Conservation (phyloP, 2,329 filamentous ascomycete species). For the Fusarium sambucinum region DNA sequence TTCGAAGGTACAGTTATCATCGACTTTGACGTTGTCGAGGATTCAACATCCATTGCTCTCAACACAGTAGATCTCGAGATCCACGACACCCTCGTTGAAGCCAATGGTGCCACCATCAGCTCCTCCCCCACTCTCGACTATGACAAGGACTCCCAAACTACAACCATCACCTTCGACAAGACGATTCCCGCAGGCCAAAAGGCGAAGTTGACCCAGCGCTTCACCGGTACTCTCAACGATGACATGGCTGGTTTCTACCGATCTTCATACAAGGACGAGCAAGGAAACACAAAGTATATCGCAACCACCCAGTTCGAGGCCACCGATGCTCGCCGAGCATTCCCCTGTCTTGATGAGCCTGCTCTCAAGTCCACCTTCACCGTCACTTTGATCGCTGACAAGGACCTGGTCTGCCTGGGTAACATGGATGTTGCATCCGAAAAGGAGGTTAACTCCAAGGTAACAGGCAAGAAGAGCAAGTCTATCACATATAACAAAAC, state of each 20-base stretch:
- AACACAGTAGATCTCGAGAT: slow-evolving; percentile 91
- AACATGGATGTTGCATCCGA: slow-evolving; percentile 96
- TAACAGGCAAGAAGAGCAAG: slow-evolving; percentile 74
- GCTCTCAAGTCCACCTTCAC: slow-evolving; percentile 93
- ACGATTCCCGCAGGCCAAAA: slow-evolving; percentile 79
- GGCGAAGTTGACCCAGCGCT: slow-evolving; percentile 71
- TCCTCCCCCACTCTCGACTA: slow-evolving; percentile 68
- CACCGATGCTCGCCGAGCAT: slow-evolving; percentile 90
- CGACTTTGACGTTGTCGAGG: slow-evolving; percentile 86
- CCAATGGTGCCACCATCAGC: slow-evolving; percentile 61
- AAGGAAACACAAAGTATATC: slow-evolving; percentile 84
- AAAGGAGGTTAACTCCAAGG: slow-evolving; percentile 75
- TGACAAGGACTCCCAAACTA: slow-evolving; percentile 83
- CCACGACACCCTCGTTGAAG: slow-evolving; percentile 67
- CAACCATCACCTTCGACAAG: slow-evolving; percentile 82
- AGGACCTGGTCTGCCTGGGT: slow-evolving; percentile 89
- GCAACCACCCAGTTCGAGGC: slow-evolving; percentile 97
- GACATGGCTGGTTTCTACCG: slow-evolving; percentile 99
- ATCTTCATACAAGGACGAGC: slow-evolving; percentile 87
- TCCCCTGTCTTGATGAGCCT: slow-evolving; percentile 97
- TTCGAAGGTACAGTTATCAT: slow-evolving; percentile 88
- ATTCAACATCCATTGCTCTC: slow-evolving; percentile 86
- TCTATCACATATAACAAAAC: slow-evolving; percentile 92
- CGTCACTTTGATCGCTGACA: slow-evolving; percentile 89
- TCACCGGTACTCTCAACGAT: slow-evolving; percentile 85